Base-by-base conservation (phyloP, 495 filamentous ascomycete species). In the Xylaria venustula region DNA sequence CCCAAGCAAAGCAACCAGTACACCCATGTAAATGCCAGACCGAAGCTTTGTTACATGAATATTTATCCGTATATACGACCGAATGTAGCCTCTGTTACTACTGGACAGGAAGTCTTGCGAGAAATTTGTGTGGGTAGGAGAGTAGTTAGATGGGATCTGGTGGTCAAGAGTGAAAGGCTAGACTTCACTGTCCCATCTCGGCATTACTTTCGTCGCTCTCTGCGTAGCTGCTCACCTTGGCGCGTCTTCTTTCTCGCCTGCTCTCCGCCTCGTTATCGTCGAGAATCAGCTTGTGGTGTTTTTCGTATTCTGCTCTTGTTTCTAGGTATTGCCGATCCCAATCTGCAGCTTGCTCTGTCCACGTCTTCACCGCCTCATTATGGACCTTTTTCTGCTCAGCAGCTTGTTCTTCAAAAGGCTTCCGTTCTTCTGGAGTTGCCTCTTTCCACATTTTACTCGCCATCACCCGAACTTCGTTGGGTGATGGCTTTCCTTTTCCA, bases 361-460 rank as follows among this genome's bases (percentile, higher is more conserved):
- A 95, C 23, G 75, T 74, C 20, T 77, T 82, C 58, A 84, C 70
- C 3, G 80, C 78, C 60, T 82, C 77, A n/a, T 76, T 77, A 66
- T 90, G 87, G 5, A 66, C 75, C 50, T 81, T 78, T 61, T 90
- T 91, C 61, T 89, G 85, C 17, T 78, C 81, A 60, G 88, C 83
- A 4, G 87, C 87, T 67, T 85, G 80, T 37, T 90, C 87, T 55
- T 90, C 75, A 65, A 90, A 97, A 25, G 91, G 92, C 68, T 81
- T 77, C 70, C 88, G 89, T 61, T 82, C 80, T 34, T 87, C 89
- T 8, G 82, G 81, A 3, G 78, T 65, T 0, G 89, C 87, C 55
- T 90, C 87, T 62, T 89, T 87, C 94, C 94, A 98, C 90, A 92
- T 92, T 66, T 87, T 85, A 17, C 92, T 90, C 19, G 93, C 80